These are phyloP conservation scores for Phaeosphaeria sp. DNA, from an alignment of 2,329 filamentous ascomycete genomes.

Conservation along the genomic window DNA sequence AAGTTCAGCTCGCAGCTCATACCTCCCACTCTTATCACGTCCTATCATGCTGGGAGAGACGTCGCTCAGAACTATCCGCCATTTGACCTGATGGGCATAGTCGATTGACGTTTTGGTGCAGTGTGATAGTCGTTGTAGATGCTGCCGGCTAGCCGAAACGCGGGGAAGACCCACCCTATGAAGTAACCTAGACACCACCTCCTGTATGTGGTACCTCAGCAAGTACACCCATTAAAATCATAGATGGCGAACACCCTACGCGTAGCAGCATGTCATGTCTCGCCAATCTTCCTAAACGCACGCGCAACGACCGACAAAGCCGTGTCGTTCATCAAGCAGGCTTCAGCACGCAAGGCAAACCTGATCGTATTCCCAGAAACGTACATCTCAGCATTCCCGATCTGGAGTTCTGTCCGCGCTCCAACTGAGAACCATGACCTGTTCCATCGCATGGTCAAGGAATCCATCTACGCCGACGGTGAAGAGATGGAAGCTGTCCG, in stretches of 20 bases:
- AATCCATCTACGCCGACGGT: conserved; percentile 56
- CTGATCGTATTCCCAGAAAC: conserved; percentile 63
- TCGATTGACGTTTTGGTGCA: too few species aligned
- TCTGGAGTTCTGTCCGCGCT: conserved; percentile 57
- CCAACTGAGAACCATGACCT: conserved; percentile 60
- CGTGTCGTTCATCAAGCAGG: conserved; percentile 54
- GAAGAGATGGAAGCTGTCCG: conserved; percentile 49
- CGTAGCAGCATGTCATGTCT: conserved; percentile 35
- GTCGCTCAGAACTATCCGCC: too few species aligned
- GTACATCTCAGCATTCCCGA: conserved; percentile 60
- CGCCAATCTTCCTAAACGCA: conserved; percentile 58
- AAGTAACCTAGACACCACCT: too few species aligned
- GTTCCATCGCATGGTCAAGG: conserved; percentile 53
- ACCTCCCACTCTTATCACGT: too few species aligned
- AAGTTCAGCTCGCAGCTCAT: too few species aligned
- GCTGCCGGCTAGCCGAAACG: background rate
- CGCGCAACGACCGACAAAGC: conserved; percentile 56
- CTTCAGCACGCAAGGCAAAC: conserved; percentile 53
- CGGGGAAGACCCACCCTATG: background rate
- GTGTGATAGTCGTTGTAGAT: too few species aligned
- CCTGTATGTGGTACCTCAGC: background rate
- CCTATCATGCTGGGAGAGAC: too few species aligned
- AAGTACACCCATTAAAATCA: background rate
- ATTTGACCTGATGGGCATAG: too few species aligned
- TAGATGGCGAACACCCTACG: conserved; percentile 22